Evolutionary conservation across 2,329 filamentous ascomycete genomes (phyloP).

Genomic region (Ophiostoma angusticollis): DNA sequence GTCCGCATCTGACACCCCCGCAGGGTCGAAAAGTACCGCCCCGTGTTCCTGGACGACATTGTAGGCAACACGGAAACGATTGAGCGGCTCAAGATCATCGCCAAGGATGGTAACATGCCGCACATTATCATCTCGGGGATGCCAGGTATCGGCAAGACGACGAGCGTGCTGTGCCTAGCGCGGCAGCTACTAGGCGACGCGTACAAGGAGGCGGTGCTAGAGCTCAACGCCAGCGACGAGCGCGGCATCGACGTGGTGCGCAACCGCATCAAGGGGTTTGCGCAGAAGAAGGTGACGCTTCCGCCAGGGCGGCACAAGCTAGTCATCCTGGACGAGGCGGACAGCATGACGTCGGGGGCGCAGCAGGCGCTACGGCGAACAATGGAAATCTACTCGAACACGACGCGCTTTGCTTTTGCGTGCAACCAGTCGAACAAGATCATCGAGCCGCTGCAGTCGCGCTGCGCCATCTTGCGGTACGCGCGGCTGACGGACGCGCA

Average conservation of each 20-base stretch:
- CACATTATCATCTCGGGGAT: slow-evolving; percentile 99
- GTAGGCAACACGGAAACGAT: slow-evolving; percentile 98
- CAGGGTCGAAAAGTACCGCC: slow-evolving; percentile 98
- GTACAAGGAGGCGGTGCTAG: slow-evolving; percentile 94
- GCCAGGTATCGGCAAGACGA: slow-evolving; percentile 98
- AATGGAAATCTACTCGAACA: slow-evolving; percentile 98
- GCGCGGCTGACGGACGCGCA: slow-evolving; percentile 84
- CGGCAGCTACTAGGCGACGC: slow-evolving; percentile 80
- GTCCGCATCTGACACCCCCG: not conserved
- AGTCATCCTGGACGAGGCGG: slow-evolving; percentile 94
- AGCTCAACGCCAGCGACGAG: slow-evolving; percentile 93
- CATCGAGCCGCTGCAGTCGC: slow-evolving; percentile 94
- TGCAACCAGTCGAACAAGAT: slow-evolving; percentile 99
- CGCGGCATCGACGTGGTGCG: slow-evolving; percentile 94
- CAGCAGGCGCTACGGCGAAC: slow-evolving; percentile 90
- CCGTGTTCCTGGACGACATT: slow-evolving; percentile 87
- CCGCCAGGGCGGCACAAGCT: slow-evolving; percentile 86
- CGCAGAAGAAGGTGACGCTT: slow-evolving; percentile 96
- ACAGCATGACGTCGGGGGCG: slow-evolving; percentile 94
- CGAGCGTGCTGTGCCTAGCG: slow-evolving; percentile 84
- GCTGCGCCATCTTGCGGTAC: slow-evolving; percentile 92
- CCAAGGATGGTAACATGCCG: slow-evolving; percentile 97
- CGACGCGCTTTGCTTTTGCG: slow-evolving; percentile 92
- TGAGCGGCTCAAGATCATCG: slow-evolving; percentile 93
- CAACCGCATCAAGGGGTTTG: slow-evolving; percentile 95